Base-by-base conservation (phyloP, 2,329 filamentous ascomycete species). In the Sclerotinia minor region DNA sequence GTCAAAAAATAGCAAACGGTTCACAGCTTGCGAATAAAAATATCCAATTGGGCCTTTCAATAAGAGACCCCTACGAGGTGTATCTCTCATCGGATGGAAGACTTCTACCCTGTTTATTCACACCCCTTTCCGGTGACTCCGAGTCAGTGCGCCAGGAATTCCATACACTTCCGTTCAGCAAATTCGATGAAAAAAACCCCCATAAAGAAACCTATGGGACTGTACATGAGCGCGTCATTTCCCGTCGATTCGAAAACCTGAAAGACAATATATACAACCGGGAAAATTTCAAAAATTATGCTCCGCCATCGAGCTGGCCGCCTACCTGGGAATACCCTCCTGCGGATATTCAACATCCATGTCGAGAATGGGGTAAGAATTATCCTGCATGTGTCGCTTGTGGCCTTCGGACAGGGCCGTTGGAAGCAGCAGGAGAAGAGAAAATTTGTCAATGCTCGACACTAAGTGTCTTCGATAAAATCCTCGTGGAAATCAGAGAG, bases 341-440 rank as follows among this genome's bases (percentile, higher is more conserved):
- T 47, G 29, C 26, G 17, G 59, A 64, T 41, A 64, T 65, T 21
- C 59, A 67, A 50, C 66, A 64, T 64, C 58, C 59, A 15, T 63
- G 65, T 53, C 26, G 26, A 15, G 49, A 54, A 44, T 67, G 65
- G 57, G 57, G 65, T 5, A 45, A 45, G 21, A 38, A 54, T 41
- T 67, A 55, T 55, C 59, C 66, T 5, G 21, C 35, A 13, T 67
- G 66, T 45, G 59, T 57, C 44, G 24, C n/a, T 50, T 64, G 66
- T 54, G 52, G 53, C 17, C 19, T 21, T 49, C 45, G 29, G 21
- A 65, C 61, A 13, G 61, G 67, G 13, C 52, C 54, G 5, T 29
- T 21, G 29, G 8, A 47, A 24, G 15, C 26, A 13, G 13, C 29
- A 0, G 6, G 21, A 29, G 4, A 13, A 38, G 7, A 26, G 15